Conservation (phyloP, 805 yeast genomes). For the Metschnikowia cerradonensis region DNA sequence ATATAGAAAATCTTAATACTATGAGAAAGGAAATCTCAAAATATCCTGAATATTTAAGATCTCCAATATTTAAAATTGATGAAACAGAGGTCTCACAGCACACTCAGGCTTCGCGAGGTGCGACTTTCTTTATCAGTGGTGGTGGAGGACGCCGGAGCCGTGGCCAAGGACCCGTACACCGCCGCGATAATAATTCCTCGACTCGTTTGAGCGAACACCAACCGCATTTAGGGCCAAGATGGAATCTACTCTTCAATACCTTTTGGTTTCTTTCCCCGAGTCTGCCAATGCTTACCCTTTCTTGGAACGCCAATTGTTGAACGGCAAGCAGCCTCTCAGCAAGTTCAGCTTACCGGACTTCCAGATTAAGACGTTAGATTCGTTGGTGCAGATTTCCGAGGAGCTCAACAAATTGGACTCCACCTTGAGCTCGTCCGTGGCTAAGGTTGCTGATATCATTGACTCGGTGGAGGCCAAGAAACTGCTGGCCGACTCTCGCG, state of each 20-base stretch:
- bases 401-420: slow-evolving; percentile 78
- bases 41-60: too few species aligned
- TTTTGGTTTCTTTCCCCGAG: slow-evolving; percentile 59
- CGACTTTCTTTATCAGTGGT: not conserved
- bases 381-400: slow-evolving; percentile 85
- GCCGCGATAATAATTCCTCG: slow-evolving; percentile 5
- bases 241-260: slow-evolving; percentile 40
- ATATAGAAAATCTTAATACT: too few species aligned
- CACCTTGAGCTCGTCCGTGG: slow-evolving; percentile 66
- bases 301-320: slow-evolving; percentile 52
- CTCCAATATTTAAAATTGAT: too few species aligned
- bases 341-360: slow-evolving; percentile 71
- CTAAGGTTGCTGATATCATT: slow-evolving; percentile 75
- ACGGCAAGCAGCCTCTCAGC: slow-evolving; percentile 55
- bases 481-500: slow-evolving; percentile 26
- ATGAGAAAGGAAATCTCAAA: too few species aligned
- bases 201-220: slow-evolving; percentile 2
- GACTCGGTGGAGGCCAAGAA: slow-evolving; percentile 28
- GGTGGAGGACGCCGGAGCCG: slow-evolving; percentile 1
- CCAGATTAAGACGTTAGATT: slow-evolving; percentile 92
- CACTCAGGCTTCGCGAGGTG: not conserved
- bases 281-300: slow-evolving; percentile 46
- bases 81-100: too few species aligned
- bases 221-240: slow-evolving; percentile 13
- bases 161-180: slow-evolving; percentile 11